Evolutionary conservation across 768 basidiomycete genomes (phyloP), one percentile per base, ranked within the genome.

Genomic region (Boletus reticulatus): DNA sequence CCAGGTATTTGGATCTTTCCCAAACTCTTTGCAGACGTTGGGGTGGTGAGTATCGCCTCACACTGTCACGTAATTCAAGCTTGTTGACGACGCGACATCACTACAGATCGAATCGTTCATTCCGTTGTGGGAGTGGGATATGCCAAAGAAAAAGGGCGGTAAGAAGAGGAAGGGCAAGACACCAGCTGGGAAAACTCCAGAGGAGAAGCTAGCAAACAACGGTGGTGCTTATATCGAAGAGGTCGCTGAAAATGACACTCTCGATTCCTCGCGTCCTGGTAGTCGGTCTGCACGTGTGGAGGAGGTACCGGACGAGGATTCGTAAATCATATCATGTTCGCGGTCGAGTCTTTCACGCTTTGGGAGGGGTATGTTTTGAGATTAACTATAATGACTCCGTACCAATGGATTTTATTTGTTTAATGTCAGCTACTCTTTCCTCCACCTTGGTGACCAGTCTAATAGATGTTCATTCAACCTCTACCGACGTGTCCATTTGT

Each of bases 1-100:
- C 93, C 93, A 14, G 97, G 95, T 42, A 97, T 99, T 46, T 99
- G 97, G 97, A 89, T 98, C 76, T 99, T 98, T 79, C 97, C 97
- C 0, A 88, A 96, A 68, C 76, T 99, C 32, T 98, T 99, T 62
- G 97, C 96, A 14, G 96, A 99, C 66, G 96, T 98, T 52, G 95
- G 97, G 72, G 96, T 98, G 67, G 97, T 99, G 70, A 73, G 96
- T 86, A 36, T 24, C 32, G 48, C 39, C 2, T 44, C 19, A 4
- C 34, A 24, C 22, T 52, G 39, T 50, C 58, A 46, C 43, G 47
- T 43, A 50, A 38, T 14, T 4, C 1, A 2, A 32, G 0, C 34
- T 17, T 1, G 5, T 39, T 55, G 32, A 47, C 22, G 24, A 20
- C 32, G 8, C 47, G 27, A 42, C 19, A 9, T 36, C 39, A 13